A percentile compares a stretch with the other conserved stretches of the same genome.
These are phyloP conservation scores for Cornus suecica DNA, from an alignment of 148 eudicot genomes.

Conservation along the genomic window DNA sequence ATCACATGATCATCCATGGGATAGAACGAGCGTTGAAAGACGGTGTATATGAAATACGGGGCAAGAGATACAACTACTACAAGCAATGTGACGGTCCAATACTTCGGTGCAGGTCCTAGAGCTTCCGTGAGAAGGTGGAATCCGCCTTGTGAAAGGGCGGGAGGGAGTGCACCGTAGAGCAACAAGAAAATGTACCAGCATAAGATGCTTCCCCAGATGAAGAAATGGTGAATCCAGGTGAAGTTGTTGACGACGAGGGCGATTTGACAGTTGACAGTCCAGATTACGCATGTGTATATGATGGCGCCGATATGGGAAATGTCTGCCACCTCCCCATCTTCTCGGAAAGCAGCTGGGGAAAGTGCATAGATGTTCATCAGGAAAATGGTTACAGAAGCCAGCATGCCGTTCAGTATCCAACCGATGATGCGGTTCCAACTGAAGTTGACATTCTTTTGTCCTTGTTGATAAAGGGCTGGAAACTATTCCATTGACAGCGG, in stretches of 20 bases:
- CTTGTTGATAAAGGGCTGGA: constrained; percentile 46
- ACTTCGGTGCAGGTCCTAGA: constrained; percentile 26
- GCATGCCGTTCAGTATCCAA: constrained; percentile 38
- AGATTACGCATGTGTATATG: constrained; percentile 36
- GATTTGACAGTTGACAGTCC: constrained; percentile 49
- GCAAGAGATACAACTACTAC: constrained; percentile 27
- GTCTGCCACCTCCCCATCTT: constrained; percentile 32
- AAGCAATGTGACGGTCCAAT: constrained; percentile 32
- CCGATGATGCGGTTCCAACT: constrained; percentile 44
- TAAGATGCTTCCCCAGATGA: constrained; percentile 50
- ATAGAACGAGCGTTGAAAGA: constrained; percentile 24
- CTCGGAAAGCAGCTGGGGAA: constrained; percentile 18
- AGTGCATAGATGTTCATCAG: constrained; percentile 16
- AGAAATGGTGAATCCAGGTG: constrained; percentile 47
- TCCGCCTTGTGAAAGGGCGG: constrained; percentile 15
- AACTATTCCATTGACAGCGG: constrained; percentile 17
- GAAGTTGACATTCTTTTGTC: constrained; percentile 35
- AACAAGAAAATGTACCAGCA: constrained; percentile 38
- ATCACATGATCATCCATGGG: constrained; percentile 45
- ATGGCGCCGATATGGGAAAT: constrained; percentile 29
- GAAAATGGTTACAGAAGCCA: constrained; percentile 33
- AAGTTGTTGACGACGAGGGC: constrained; percentile 37
- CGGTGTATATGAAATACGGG: constrained; percentile 30
- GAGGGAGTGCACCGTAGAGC: constrained; percentile 26
- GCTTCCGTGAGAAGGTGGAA: constrained; percentile 27